These are phyloP conservation scores for Rhizophagus sp. DNA, from an alignment of 192 early-diverging fungal genomes.

Conservation along the genomic window DNA sequence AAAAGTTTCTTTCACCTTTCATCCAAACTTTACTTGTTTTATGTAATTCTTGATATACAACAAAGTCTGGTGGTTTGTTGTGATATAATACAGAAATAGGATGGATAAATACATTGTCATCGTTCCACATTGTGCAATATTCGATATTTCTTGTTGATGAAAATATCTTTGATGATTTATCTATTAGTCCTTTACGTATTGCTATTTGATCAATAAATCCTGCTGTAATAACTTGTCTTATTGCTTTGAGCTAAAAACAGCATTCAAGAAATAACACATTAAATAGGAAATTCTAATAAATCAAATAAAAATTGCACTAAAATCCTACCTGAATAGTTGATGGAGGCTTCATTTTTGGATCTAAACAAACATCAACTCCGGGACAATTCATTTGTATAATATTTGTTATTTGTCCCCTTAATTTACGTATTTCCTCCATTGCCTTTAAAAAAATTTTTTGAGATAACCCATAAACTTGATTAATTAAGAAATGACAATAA, in stretches of 20 bases:
- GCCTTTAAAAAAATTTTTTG: slow-evolving; percentile 36
- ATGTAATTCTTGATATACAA: slow-evolving; percentile 74
- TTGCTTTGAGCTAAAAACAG: slow-evolving; percentile 60
- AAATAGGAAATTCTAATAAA: slow-evolving; percentile 41
- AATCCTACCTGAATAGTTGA: slow-evolving; percentile 11
- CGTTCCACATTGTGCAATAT: slow-evolving; percentile 74
- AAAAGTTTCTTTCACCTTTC: slow-evolving; percentile 35
- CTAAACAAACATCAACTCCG: slow-evolving; percentile 55
- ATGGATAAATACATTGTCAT: slow-evolving; percentile 76
- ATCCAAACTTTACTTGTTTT: slow-evolving; percentile 53
- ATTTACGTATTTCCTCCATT: slow-evolving; percentile 78
- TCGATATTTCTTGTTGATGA: slow-evolving; percentile 44
- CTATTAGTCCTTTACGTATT: slow-evolving; percentile 76
- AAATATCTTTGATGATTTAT: slow-evolving; percentile 45
- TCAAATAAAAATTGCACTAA: slow-evolving; percentile 13
- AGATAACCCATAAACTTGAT: neutral
- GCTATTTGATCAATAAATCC: slow-evolving; percentile 96
- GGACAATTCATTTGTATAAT: slow-evolving; percentile 68
- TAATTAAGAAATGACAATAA: neutral
- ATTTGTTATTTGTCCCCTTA: slow-evolving; percentile 73
- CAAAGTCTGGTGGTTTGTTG: slow-evolving; percentile 63
- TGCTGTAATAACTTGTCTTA: slow-evolving; percentile 86
- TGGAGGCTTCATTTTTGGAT: slow-evolving; percentile 69
- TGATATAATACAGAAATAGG: slow-evolving; percentile 66
- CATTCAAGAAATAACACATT: slow-evolving; percentile 37